A percentile compares a stretch with the other conserved stretches of the same genome.
These are phyloP conservation scores for Tricladium varicosporioides DNA, from an alignment of 2,329 filamentous ascomycete species.

Conservation along the genomic window DNA sequence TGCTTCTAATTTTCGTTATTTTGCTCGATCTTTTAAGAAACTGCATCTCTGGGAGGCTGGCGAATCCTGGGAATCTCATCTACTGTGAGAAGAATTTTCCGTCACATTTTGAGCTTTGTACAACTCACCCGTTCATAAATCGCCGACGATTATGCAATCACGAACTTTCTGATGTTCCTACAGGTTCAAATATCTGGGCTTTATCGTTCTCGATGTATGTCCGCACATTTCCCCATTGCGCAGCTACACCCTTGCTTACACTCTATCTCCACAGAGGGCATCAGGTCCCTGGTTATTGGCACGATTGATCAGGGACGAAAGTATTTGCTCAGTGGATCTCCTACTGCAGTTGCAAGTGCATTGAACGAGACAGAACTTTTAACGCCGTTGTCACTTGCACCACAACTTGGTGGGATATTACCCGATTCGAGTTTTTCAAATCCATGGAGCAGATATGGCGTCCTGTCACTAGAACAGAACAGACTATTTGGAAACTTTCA, in stretches of 20 bases:
- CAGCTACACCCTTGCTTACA: background rate
- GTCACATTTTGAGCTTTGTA: conserved; percentile 1
- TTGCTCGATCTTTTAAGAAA: background rate
- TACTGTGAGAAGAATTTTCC: background rate
- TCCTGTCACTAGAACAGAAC: no score
- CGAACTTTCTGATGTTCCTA: conserved; percentile 1
- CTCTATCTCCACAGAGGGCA: background rate
- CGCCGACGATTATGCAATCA: background rate
- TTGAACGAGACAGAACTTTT: no score
- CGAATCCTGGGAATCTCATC: background rate
- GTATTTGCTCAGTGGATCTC: background rate
- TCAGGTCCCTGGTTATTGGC: conserved; percentile 4
- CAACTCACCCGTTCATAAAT: background rate
- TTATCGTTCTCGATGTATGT: conserved; percentile 8
- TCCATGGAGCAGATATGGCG: no score
- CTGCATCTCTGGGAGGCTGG: background rate
- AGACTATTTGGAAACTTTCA: no score
- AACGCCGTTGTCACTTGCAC: no score
- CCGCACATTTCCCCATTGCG: conserved; percentile 4
- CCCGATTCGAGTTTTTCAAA: no score
- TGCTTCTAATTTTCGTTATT: background rate
- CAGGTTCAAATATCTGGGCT: conserved; percentile 11
- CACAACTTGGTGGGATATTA: no score
- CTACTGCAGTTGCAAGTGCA: no score
- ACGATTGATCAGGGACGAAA: background rate